Conservation (phyloP, 2,329 filamentous ascomycete species). For the Neofusicoccum parvum region DNA sequence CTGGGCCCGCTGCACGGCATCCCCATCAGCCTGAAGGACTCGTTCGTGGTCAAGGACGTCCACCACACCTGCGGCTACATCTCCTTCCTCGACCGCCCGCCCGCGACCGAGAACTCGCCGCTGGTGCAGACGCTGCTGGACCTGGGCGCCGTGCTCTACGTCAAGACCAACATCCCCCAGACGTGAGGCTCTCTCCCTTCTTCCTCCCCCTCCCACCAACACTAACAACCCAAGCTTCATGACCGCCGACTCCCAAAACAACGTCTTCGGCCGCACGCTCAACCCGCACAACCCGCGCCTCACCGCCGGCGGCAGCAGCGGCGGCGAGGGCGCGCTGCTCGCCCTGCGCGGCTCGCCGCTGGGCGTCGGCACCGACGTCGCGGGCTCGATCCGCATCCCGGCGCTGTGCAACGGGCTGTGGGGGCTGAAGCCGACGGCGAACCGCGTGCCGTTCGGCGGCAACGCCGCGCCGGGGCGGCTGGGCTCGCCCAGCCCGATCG, state of each 20-base stretch:
- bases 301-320: constrained; percentile 65
- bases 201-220: constrained; percentile 24
- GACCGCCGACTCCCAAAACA: constrained; percentile 59
- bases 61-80: constrained; percentile 64
- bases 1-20: constrained; percentile 55
- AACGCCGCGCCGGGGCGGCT: constrained; percentile 23
- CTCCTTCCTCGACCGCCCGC: constrained; percentile 36
- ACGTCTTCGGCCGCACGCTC: constrained; percentile 63
- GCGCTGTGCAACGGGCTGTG: constrained; percentile 68
- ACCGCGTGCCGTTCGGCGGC: constrained; percentile 47
- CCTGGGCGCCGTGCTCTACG: constrained; percentile 54
- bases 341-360: constrained; percentile 61
- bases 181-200: constrained; percentile 34
- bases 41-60: constrained; percentile 61
- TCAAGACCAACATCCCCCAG: constrained; percentile 57
- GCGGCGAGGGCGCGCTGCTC: constrained; percentile 65
- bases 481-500: constrained; percentile 30
- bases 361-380: constrained; percentile 66
- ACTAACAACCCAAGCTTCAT: constrained; percentile 31
- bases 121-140: constrained; percentile 41
- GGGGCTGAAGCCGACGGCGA: constrained; percentile 46
- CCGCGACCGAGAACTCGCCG: constrained; percentile 35
- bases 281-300: constrained; percentile 65
- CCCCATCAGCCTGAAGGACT: constrained; percentile 45
- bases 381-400: constrained; percentile 72